Percentiles rank a stretch among this genome's conserved stretches.
Evolutionary conservation across 2,329 filamentous ascomycete genomes (phyloP).

Genomic region (Phaeomoniella chlamydospora): DNA sequence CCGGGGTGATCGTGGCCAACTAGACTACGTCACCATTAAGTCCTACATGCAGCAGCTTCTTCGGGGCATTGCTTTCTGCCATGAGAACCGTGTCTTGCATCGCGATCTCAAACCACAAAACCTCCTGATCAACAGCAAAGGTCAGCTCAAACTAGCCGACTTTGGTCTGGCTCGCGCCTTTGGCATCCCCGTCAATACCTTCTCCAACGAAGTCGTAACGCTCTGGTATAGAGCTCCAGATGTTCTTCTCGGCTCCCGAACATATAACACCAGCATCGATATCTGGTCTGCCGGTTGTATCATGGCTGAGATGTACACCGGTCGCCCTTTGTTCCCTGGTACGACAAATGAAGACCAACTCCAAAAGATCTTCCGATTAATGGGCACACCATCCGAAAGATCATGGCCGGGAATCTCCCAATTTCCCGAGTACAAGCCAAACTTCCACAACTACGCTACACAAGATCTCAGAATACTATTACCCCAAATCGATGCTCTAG

Average conservation of each 20-base stretch:
- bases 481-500: slow-evolving; percentile 75
- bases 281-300: slow-evolving; percentile 99
- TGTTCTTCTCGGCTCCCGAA: slow-evolving; percentile 81
- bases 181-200: slow-evolving; percentile 94
- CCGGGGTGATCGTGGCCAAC: slow-evolving; percentile 71
- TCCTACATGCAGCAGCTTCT: slow-evolving; percentile 98
- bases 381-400: slow-evolving; percentile 92
- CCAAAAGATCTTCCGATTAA: slow-evolving; percentile 91
- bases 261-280: slow-evolving; percentile 99
- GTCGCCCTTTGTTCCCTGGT: slow-evolving; percentile 85
- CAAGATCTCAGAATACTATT: slow-evolving; percentile 79
- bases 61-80: slow-evolving; percentile 91
- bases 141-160: slow-evolving; percentile 81
- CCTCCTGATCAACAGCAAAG: slow-evolving; percentile 83
- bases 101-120: slow-evolving; percentile 95
- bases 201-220: slow-evolving; percentile 95
- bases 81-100: slow-evolving; percentile 91
- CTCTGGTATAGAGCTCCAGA: slow-evolving; percentile 96
- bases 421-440: slow-evolving; percentile 95
- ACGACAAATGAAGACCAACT: slow-evolving; percentile 98
- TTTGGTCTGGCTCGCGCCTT: slow-evolving; percentile 91
- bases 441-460: slow-evolving; percentile 85
- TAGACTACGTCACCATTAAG: slow-evolving; percentile 86
- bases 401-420: slow-evolving; percentile 92
- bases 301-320: slow-evolving; percentile 99